phyloP scores from a whole-genome alignment of 2,329 filamentous ascomycete genomes.

The Colletotrichum musicola region DNA sequence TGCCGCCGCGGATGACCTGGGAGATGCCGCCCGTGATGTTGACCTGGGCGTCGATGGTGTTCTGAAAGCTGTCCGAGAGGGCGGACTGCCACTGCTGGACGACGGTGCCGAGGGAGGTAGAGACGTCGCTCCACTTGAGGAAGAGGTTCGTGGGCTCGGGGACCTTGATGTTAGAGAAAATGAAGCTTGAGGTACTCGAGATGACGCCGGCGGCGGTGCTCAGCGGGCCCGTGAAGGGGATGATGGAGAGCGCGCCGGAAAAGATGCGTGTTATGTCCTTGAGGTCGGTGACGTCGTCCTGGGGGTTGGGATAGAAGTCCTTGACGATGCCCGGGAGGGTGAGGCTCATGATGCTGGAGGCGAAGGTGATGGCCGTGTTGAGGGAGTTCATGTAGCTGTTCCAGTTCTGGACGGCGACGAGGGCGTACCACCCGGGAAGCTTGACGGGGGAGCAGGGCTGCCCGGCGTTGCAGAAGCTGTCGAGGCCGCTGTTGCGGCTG shows the following conservation, averaged over 20 bases:
- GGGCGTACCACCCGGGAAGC: slow-evolving; percentile 8
- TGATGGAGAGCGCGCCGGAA: slow-evolving; percentile 16
- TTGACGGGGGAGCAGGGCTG: slow-evolving; percentile 17
- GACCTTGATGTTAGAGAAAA: slow-evolving; percentile 11
- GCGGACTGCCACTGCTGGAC: slow-evolving; percentile 29
- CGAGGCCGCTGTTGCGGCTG: slow-evolving; percentile 4
- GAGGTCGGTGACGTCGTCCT: slow-evolving; percentile 29
- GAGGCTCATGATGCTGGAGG: slow-evolving; percentile 34
- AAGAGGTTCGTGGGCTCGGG: slow-evolving; percentile 18
- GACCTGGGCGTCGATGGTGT: slow-evolving; percentile 32
- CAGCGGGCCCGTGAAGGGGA: slow-evolving; percentile 31
- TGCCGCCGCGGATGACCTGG: slow-evolving; percentile 21
- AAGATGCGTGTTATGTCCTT: slow-evolving; percentile 34
- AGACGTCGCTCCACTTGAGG: background rate
- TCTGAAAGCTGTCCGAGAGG: slow-evolving; percentile 21
- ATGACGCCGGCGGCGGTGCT: slow-evolving; percentile 4
- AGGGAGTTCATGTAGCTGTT: slow-evolving; percentile 37
- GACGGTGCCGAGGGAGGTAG: slow-evolving; percentile 14
- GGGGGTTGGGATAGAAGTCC: slow-evolving; percentile 35
- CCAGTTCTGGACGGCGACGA: slow-evolving; percentile 32
- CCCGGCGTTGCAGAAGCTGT: slow-evolving; percentile 24
- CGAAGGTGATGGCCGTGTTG: slow-evolving; percentile 34
- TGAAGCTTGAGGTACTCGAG: slow-evolving; percentile 12
- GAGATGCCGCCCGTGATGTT: slow-evolving; percentile 24
- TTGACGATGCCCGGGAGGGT: slow-evolving; percentile 34